These are phyloP conservation scores for Xylariaceae sp. DNA, from an alignment of 2,329 filamentous ascomycete species.

Conservation along the genomic window DNA sequence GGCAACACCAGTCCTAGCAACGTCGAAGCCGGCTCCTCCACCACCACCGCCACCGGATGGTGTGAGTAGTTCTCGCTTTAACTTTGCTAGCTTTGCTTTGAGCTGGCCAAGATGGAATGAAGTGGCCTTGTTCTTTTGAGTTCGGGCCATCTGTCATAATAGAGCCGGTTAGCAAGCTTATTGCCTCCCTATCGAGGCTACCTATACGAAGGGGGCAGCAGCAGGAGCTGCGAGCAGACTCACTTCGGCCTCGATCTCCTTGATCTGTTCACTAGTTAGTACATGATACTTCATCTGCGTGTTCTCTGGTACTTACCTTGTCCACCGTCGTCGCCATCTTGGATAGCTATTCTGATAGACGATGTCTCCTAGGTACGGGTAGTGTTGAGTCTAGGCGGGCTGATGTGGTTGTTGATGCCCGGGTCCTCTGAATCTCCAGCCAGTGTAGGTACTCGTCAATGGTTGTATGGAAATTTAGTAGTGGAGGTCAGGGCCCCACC, in stretches of 20 bases:
- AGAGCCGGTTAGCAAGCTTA: conserved; percentile 18
- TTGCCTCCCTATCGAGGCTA: background rate
- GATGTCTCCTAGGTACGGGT: background rate
- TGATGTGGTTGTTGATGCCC: background rate
- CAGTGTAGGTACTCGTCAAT: background rate
- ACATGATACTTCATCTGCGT: conserved; percentile 7
- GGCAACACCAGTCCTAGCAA: conserved; percentile 93
- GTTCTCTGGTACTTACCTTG: conserved; percentile 57
- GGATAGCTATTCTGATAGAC: conserved; percentile 28
- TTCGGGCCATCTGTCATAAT: conserved; percentile 72
- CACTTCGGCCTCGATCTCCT: conserved; percentile 93
- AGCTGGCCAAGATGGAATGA: conserved; percentile 92
- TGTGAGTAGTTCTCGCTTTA: conserved; percentile 92
- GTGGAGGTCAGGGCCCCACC: conserved; percentile 26
- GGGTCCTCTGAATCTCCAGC: background rate
- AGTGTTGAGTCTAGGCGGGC: conserved; percentile 1
- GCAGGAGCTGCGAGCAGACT: conserved; percentile 28
- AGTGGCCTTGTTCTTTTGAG: conserved; percentile 95
- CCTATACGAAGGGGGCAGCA: background rate
- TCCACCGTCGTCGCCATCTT: conserved; percentile 96
- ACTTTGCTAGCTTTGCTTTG: conserved; percentile 96
- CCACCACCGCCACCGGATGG: conserved; percentile 75
- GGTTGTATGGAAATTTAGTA: conserved; percentile 19
- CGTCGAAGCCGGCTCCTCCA: conserved; percentile 88
- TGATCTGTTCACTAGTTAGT: conserved; percentile 63